Evolutionary conservation across 2,329 filamentous ascomycete genomes (phyloP).

Genomic region (Botryosphaeria agaves): DNA sequence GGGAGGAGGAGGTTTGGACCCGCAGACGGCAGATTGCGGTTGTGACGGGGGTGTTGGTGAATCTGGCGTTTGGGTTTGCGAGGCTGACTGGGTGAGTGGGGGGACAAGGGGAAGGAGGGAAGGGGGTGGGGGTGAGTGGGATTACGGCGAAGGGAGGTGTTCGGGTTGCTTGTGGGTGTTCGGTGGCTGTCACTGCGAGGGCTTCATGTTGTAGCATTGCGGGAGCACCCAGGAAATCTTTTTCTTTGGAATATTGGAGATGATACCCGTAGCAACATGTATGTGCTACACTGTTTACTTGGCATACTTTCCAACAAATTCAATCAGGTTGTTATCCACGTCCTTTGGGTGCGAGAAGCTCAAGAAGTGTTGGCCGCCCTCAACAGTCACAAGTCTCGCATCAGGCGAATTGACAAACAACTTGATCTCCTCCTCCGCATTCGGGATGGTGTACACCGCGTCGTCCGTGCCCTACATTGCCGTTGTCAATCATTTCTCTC

Average conservation of each 20-base stretch:
- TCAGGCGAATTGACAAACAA: constrained; percentile 26
- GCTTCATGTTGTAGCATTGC: too few species aligned
- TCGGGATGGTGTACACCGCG: constrained; percentile 22
- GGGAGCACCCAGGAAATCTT: too few species aligned
- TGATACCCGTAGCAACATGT: too few species aligned
- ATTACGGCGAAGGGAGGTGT: not conserved
- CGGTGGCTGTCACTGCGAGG: not conserved
- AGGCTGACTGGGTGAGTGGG: constrained; percentile 28
- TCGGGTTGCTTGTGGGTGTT: not conserved
- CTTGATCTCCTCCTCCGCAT: constrained; percentile 30
- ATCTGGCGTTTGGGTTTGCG: constrained; percentile 58
- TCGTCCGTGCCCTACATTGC: constrained; percentile 21
- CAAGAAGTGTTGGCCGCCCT: constrained; percentile 33
- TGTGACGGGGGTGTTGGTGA: constrained; percentile 66
- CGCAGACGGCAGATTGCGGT: constrained; percentile 75
- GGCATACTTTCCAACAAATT: constrained; percentile 15
- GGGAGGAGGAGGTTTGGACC: constrained; percentile 78
- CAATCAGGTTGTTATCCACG: constrained; percentile 18
- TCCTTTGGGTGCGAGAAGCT: constrained; percentile 27
- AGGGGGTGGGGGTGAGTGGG: not conserved
- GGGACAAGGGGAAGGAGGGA: not conserved
- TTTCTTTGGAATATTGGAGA: too few species aligned
- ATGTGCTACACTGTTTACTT: too few species aligned
- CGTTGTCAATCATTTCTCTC: too few species aligned
- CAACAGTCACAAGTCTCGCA: constrained; percentile 23